Evolutionary conservation across 2,329 filamentous ascomycete genomes (phyloP).

Genomic region (Calonectria naviculata): DNA sequence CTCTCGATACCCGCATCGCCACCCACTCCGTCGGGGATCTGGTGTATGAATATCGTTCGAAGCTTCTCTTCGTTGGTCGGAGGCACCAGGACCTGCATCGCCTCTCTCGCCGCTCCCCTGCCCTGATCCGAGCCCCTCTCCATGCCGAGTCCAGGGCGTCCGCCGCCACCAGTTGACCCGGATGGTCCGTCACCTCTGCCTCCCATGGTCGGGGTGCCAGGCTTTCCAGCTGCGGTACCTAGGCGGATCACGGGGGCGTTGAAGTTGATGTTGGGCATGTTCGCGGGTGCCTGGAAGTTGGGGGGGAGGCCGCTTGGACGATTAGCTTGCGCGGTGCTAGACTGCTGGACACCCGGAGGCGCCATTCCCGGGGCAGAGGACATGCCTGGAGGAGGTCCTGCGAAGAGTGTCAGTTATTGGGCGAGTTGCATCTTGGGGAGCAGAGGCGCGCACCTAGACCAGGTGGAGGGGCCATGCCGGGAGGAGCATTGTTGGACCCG

Average conservation of each 20-base stretch:
- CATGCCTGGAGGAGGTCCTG: constrained; percentile 84
- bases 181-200: constrained; percentile 56
- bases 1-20: constrained; percentile 83
- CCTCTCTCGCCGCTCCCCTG: constrained; percentile 74
- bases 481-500: constrained; percentile 63
- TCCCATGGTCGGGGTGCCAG: constrained; percentile 52
- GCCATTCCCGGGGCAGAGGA: constrained; percentile 83
- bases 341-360: constrained; percentile 81
- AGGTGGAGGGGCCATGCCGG: constrained; percentile 81
- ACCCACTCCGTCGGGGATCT: constrained; percentile 82
- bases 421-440: neutral
- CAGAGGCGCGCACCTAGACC: constrained; percentile 76
- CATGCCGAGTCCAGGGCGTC: constrained; percentile 65
- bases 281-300: constrained; percentile 88
- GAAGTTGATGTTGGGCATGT: constrained; percentile 98
- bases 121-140: constrained; percentile 76
- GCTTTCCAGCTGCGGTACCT: constrained; percentile 80
- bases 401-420: constrained; percentile 23
- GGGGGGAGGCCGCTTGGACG: constrained; percentile 83
- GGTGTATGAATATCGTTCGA: constrained; percentile 89
- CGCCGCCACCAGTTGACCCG: constrained; percentile 44
- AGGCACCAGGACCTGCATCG: constrained; percentile 78
- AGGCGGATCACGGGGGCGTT: constrained; percentile 95
- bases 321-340: constrained; percentile 79
- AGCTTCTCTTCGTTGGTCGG: constrained; percentile 92